Conservation (phyloP, 78 protist species). For the Dictyostelium brefeldianum region DNA sequence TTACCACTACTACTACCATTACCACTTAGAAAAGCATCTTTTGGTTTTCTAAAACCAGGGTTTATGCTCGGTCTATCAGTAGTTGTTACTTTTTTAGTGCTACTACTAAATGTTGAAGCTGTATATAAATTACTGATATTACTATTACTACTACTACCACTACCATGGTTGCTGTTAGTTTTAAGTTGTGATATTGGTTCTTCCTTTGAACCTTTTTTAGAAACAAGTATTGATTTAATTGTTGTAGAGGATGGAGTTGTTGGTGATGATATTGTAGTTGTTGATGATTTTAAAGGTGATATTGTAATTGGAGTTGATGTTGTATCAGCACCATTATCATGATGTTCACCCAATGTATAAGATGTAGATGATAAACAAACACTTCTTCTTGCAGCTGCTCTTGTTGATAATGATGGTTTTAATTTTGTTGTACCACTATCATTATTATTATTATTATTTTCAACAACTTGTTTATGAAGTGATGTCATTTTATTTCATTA, state of each 20-base stretch:
- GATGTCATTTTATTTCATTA: slow-evolving; percentile 16
- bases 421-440: slow-evolving; percentile 10
- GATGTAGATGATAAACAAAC: slow-evolving; percentile 32
- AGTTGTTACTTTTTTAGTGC: neutral
- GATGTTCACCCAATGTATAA: neutral
- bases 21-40: slow-evolving; percentile 11
- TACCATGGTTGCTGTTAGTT: neutral
- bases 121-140: neutral
- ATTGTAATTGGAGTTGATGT: neutral
- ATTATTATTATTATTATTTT: slow-evolving; percentile 8
- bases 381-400: slow-evolving; percentile 76
- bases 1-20: neutral
- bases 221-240: slow-evolving; percentile 7
- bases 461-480: slow-evolving; percentile 30
- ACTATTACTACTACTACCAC: neutral
- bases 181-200: neutral
- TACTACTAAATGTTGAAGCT: neutral
- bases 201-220: slow-evolving; percentile 5
- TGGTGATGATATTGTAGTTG: neutral
- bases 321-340: neutral
- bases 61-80: slow-evolving; percentile 71
- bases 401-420: slow-evolving; percentile 41
- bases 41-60: slow-evolving; percentile 66
- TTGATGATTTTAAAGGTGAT: neutral
- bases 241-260: neutral